Conservation (phyloP, 768 basidiomycete species). For the Polyporus arcularius region DNA sequence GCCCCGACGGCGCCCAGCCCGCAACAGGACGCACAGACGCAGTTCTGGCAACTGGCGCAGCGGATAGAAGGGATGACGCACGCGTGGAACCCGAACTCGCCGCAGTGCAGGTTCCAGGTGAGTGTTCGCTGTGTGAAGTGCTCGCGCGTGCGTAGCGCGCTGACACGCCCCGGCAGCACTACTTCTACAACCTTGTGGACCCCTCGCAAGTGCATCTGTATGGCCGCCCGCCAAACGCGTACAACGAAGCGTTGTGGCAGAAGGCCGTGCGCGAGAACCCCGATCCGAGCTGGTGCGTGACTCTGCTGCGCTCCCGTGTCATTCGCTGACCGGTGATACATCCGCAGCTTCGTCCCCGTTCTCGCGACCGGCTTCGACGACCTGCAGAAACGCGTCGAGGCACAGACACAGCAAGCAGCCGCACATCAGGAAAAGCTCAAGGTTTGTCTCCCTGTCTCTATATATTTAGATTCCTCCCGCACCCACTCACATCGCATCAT, state of each 20-base stretch:
- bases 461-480: not conserved
- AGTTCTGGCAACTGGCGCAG: conserved; percentile 54
- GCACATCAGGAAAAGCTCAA: conserved; percentile 69
- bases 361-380: conserved; percentile 83
- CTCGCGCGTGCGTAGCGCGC: not conserved
- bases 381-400: conserved; percentile 74
- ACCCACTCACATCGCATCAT: not conserved
- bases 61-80: conserved; percentile 64
- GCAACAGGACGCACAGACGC: conserved; percentile 61
- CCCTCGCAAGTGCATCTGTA: conserved; percentile 66
- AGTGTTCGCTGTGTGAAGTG: conserved; percentile 15
- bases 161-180: conserved; percentile 48
- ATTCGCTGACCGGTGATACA: not conserved
- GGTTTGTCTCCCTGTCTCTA: conserved; percentile 35
- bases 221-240: conserved; percentile 69
- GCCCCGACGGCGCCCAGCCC: conserved; percentile 40
- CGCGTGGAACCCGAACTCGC: conserved; percentile 71
- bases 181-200: conserved; percentile 84
- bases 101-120: conserved; percentile 82
- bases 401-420: conserved; percentile 65
- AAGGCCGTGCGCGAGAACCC: conserved; percentile 82
- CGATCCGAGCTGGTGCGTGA: conserved; percentile 68
- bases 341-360: conserved; percentile 70
- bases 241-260: conserved; percentile 74
- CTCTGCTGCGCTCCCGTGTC: not conserved